Evolutionary conservation across 176 grass and related monocot species (phyloP), one percentile per base, ranked within the genome.

Genomic region (Phragmites australis): DNA sequence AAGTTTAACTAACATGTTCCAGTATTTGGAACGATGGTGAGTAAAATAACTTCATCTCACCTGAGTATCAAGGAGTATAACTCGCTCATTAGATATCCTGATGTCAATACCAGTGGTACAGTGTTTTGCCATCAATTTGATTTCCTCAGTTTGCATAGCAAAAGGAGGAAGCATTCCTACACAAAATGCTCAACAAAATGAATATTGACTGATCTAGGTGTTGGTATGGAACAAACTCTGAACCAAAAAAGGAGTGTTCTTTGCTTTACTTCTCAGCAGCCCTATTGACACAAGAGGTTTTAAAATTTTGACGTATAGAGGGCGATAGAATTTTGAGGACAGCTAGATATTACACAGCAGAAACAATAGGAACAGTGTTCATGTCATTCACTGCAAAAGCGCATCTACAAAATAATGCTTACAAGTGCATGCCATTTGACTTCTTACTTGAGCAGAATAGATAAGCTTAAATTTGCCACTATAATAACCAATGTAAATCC

Each of bases 101-200:
- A 98, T 83, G 77, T 98, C 95, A 85, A 98, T 85, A 60, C 92
- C 95, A 49, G 80, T 46, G 74, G 92, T 94, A 54, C 92, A 94
- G 78, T 98, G 90, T 71, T 93, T 98, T 34, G 88, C 88, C 83
- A 81, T 84, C 25, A 86, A 84, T 91, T 74, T 98, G 67, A 60
- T 87, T 78, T 98, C 95, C 77, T 98, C 92, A 26, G 90, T 92
- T 48, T 94, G 88, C 2, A 75, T 94, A 54, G 95, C 85, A 81
- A 98, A 98, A 77, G 95, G 95, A 48, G 87, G 90, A 70, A 93
- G 88, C 95, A 94, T 97, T 78, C 95, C 95, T 97, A 83, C 68
- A 92, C 13, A 48, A 19, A 86, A 72, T 32, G 17, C 14, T 68
- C 29, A 57, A 15, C 26, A 32, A 16, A 32, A 76, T 75, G 68